A percentile compares a stretch with the other conserved stretches of the same genome.
phyloP scores from a whole-genome alignment of 257 asterid genomes.

The Forsythia suspensa region DNA sequence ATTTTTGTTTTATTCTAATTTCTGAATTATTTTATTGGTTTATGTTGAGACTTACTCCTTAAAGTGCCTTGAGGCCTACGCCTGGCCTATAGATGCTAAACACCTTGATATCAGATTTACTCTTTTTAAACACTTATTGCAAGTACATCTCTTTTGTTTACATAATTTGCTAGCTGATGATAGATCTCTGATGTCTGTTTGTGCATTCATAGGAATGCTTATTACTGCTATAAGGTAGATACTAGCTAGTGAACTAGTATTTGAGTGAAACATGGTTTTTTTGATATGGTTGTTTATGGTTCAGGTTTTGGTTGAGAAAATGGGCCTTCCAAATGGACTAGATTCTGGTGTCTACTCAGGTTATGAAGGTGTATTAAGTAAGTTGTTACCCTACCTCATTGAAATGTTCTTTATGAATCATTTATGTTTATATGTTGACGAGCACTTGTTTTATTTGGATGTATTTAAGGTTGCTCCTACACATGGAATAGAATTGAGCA shows the following conservation, averaged over 20 bases:
- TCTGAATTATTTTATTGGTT: too few species aligned
- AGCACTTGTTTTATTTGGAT: slow-evolving; percentile 19
- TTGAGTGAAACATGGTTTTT: not conserved
- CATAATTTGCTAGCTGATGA: not conserved
- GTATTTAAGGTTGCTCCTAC: slow-evolving; percentile 61
- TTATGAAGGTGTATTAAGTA: slow-evolving; percentile 61
- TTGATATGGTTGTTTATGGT: slow-evolving; percentile 21
- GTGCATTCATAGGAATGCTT: not conserved
- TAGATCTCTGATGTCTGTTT: not conserved
- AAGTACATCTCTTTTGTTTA: too few species aligned
- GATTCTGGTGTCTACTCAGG: slow-evolving; percentile 53
- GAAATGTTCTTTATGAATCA: not conserved
- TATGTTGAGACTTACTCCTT: too few species aligned
- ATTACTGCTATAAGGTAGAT: not conserved
- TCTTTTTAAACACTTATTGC: too few species aligned
- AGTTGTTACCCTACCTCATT: slow-evolving; percentile 30
- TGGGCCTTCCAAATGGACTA: slow-evolving; percentile 79
- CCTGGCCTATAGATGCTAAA: too few species aligned
- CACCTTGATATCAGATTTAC: too few species aligned
- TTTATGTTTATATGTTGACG: slow-evolving; percentile 27
- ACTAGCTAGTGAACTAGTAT: not conserved
- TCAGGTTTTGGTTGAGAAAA: slow-evolving; percentile 96
- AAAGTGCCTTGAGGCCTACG: too few species aligned
- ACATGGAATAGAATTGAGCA: slow-evolving; percentile 71
- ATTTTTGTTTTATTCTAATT: too few species aligned